phyloP scores from a whole-genome alignment of 495 filamentous ascomycete species.

The Xylaria venustula region DNA sequence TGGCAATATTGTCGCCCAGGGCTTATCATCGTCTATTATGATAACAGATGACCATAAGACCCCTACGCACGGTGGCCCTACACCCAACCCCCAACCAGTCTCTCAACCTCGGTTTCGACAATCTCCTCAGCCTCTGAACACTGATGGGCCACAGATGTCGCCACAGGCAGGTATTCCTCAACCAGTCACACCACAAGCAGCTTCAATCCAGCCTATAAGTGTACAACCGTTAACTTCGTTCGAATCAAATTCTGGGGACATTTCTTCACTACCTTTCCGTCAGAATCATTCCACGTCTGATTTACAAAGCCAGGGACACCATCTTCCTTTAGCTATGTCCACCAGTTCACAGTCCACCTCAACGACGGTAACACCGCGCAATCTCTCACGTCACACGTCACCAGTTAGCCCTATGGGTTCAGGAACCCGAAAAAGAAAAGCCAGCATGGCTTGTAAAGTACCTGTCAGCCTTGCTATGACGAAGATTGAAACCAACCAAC shows the following conservation, averaged over 20 bases:
- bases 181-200: background rate
- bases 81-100: slow-evolving; percentile 16
- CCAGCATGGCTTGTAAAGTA: slow-evolving; percentile 64
- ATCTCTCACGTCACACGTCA: slow-evolving; percentile 70
- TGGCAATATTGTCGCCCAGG: slow-evolving; percentile 73
- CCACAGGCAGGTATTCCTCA: slow-evolving; percentile 16
- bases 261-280: slow-evolving; percentile 4
- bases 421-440: slow-evolving; percentile 70
- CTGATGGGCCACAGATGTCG: slow-evolving; percentile 19
- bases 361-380: slow-evolving; percentile 57
- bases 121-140: slow-evolving; percentile 19
- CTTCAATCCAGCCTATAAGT: background rate
- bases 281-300: slow-evolving; percentile 16
- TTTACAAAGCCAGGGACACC: slow-evolving; percentile 18
- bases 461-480: slow-evolving; percentile 78
- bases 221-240: slow-evolving; percentile 1
- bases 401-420: slow-evolving; percentile 59
- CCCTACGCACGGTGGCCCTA: slow-evolving; percentile 41
- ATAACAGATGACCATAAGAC: slow-evolving; percentile 98
- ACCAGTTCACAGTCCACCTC: slow-evolving; percentile 42
- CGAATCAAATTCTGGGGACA: background rate
- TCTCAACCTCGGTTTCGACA: slow-evolving; percentile 6
- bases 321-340: slow-evolving; percentile 18
- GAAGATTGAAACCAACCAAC: slow-evolving; percentile 58
- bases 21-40: slow-evolving; percentile 82